Evolutionary conservation across 2,329 filamentous ascomycete species (phyloP), one percentile per base, ranked within the genome.

Genomic region (Pseudopithomyces chartarum): DNA sequence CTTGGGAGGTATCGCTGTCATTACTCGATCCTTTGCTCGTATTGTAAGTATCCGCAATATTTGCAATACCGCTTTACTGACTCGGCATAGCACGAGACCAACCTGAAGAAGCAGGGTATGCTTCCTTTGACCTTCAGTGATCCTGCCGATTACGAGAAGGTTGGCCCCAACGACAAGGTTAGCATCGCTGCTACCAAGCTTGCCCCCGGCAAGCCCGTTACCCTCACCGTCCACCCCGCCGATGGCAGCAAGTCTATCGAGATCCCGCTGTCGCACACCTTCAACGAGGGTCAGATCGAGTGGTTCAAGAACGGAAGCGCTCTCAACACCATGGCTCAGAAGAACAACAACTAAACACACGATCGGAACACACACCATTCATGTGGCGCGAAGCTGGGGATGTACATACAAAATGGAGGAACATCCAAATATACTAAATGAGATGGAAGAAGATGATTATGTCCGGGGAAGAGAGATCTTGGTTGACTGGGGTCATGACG

Each of bases 51-150:
- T 22, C 23, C 19, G 33, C 26, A 42, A 10, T 4, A 6, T 15
- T 7, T 43, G 5, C 20, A 22, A 29, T 29, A 29, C 26, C 5
- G 26, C 11, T 7, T 58, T 19, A 33, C 58, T 57, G 55, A 65
- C 40, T 52, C 39, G 49, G 52, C 56, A 52, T 59, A 82, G 80
- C 95, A 99, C 86, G 95, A 99, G 86, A 99, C 95, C 84, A 99
- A 99, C 87, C 82, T 99, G 84, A 99, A 99, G 91, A 99, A 99
- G 90, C 95, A 99, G 87, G 95, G 95, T 82, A 97, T 99, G 94
- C 90, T 99, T 82, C 95, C 95, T 73, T 86, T 99, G 65, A 98
- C 93, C 71, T 99, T 99, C 83, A 81, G 87, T 56, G 88, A 98
- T 76, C 94, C 94, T 55, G 94, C 90, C 77, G 95, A 99, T 80